These are phyloP conservation scores for Dryas alaskensis DNA, from an alignment of 306 rosid species.

Conservation along the genomic window DNA sequence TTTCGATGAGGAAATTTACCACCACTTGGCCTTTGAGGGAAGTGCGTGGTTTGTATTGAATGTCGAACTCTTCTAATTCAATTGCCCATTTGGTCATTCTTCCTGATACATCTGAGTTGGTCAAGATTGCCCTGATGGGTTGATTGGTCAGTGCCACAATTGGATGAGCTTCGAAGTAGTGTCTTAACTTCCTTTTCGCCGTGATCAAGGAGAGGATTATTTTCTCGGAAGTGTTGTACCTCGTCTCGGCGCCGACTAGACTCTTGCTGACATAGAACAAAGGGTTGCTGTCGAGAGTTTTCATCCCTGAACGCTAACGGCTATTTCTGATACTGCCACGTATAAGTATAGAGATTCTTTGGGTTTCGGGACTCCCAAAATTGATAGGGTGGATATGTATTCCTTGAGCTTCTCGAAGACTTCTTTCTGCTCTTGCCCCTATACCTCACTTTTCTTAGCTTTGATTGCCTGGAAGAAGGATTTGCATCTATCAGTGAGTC, in stretches of 20 bases:
- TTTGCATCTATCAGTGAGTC: background rate
- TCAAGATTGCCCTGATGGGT: background rate
- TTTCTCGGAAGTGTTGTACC: background rate
- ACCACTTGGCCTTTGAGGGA: background rate
- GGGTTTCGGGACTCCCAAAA: background rate
- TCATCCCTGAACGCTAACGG: background rate
- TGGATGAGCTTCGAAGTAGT: background rate
- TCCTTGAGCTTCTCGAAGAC: background rate
- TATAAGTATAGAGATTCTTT: fast-evolving
- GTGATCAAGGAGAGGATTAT: background rate
- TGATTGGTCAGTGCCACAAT: background rate
- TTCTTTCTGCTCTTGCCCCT: background rate
- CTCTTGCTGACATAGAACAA: background rate
- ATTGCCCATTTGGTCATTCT: background rate
- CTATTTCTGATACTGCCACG: fast-evolving
- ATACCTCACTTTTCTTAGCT: background rate
- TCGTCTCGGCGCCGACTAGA: background rate
- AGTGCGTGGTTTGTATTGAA: background rate
- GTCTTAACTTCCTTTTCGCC: fast-evolving
- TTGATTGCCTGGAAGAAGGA: background rate
- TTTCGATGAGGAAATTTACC: background rate
- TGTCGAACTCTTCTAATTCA: background rate
- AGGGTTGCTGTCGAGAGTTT: background rate
- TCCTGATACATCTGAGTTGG: background rate
- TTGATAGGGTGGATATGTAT: fast-evolving